phyloP scores from a whole-genome alignment of 1,284 basidiomycete genomes.

The Trichosporon sp. region DNA sequence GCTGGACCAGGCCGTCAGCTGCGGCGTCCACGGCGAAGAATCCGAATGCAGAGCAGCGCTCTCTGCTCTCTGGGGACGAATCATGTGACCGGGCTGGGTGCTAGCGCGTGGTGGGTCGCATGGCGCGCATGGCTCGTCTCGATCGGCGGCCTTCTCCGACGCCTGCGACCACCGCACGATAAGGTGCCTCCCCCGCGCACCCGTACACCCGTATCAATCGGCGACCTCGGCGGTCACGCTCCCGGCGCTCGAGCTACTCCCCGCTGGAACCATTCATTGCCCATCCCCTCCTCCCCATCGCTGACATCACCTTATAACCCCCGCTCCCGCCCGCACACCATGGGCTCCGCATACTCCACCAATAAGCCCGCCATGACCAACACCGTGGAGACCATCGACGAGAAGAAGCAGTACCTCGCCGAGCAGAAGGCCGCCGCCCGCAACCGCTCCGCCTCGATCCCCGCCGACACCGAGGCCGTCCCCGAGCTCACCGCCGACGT shows the following conservation, averaged over 20 bases:
- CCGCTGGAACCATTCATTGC: neutral
- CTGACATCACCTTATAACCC: neutral
- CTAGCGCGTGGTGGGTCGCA: neutral
- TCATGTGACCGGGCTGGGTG: neutral
- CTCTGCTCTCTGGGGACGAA: too few relatives aligned
- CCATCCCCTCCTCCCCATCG: neutral
- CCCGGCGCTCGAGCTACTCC: neutral
- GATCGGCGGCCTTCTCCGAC: neutral
- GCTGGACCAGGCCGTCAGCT: neutral
- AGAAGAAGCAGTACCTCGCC: constrained; percentile 13
- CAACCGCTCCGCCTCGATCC: neutral
- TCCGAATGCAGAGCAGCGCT: neutral
- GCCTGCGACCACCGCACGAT: neutral
- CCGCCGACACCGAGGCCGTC: neutral
- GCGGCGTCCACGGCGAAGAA: neutral
- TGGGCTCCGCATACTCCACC: constrained; percentile 4
- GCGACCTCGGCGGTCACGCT: constrained; percentile 3
- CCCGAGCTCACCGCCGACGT: constrained; percentile 55
- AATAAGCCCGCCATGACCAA: constrained; percentile 2
- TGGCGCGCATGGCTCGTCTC: neutral
- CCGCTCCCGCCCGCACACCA: neutral
- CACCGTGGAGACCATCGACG: constrained; percentile 2
- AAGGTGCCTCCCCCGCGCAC: neutral
- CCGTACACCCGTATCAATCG: constrained; percentile 2
- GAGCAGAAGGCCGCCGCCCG: neutral